These are phyloP conservation scores for Serendipita vermifera DNA, from an alignment of 768 basidiomycete genomes.

Conservation along the genomic window DNA sequence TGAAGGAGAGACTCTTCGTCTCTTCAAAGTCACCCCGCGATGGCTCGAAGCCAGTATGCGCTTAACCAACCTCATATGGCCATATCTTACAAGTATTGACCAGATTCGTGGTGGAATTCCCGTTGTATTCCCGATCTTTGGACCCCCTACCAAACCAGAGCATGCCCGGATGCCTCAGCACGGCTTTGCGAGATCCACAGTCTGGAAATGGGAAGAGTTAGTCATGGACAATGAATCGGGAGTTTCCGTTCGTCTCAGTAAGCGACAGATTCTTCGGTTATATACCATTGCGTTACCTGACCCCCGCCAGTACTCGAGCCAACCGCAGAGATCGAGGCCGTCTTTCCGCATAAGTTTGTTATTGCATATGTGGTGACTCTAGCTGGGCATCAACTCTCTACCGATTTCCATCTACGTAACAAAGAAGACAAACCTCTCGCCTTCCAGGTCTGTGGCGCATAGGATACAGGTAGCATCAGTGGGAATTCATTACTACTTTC, in stretches of 20 bases:
- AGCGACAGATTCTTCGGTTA: constrained; percentile 19
- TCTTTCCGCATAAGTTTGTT: constrained; percentile 53
- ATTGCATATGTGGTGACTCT: constrained; percentile 77
- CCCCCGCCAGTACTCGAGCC: constrained; percentile 46
- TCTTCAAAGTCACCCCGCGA: constrained; percentile 69
- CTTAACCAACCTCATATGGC: constrained; percentile 9
- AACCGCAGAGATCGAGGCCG: constrained; percentile 39
- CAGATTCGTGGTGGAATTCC: constrained; percentile 31
- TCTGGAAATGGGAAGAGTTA: constrained; percentile 55
- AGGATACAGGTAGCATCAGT: too few species aligned
- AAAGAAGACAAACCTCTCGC: constrained; percentile 39
- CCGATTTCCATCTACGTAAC: constrained; percentile 50
- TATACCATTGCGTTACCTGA: background rate
- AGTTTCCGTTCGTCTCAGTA: constrained; percentile 70
- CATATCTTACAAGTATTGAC: background rate
- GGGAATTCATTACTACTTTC: too few species aligned
- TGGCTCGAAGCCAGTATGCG: constrained; percentile 61
- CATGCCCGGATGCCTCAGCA: constrained; percentile 68
- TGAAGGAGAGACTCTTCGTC: constrained; percentile 64
- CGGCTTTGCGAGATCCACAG: constrained; percentile 73
- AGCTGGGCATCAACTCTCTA: constrained; percentile 54
- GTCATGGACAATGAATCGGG: constrained; percentile 55
- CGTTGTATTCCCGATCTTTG: constrained; percentile 79
- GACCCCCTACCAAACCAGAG: constrained; percentile 54
- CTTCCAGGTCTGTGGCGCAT: too few species aligned